These are phyloP conservation scores for Colletotrichum lentis DNA, from an alignment of 2,329 filamentous ascomycete species.

Conservation along the genomic window DNA sequence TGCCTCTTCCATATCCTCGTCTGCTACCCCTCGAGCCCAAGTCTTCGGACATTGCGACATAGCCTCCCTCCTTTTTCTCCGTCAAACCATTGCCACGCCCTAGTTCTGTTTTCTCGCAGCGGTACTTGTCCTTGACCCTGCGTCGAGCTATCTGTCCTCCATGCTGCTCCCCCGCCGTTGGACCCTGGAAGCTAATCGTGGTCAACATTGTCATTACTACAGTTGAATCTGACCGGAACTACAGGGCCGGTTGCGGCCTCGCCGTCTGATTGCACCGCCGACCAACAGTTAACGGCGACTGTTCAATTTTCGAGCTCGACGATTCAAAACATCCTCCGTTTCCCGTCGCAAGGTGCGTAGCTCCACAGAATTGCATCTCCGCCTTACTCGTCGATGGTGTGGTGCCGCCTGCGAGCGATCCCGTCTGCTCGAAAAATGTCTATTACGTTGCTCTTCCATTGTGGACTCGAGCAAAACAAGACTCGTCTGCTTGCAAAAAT, in stretches of 20 bases:
- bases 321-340: conserved; percentile 26
- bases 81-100: not conserved
- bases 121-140: not conserved
- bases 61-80: not conserved
- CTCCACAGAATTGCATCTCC: conserved; percentile 3
- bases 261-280: conserved; percentile 15
- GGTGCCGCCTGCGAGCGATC: not conserved
- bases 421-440: not conserved
- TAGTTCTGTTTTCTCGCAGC: not conserved
- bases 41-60: conserved; percentile 9
- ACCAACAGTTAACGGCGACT: conserved; percentile 23
- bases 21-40: conserved; percentile 23
- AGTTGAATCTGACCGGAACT: conserved; percentile 23
- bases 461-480: not conserved
- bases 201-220: conserved; percentile 13
- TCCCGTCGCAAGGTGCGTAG: conserved; percentile 35
- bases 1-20: conserved; percentile 24
- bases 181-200: conserved; percentile 31
- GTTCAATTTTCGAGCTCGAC: conserved; percentile 19
- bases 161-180: conserved; percentile 27
- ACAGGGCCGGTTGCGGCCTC: conserved; percentile 19
- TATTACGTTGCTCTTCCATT: not conserved
- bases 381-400: conserved; percentile 3
- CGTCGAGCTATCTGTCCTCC: conserved; percentile 32
- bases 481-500: not conserved